phyloP scores from a whole-genome alignment of 345 rosid species.

The Bretschneidera sinensis region DNA sequence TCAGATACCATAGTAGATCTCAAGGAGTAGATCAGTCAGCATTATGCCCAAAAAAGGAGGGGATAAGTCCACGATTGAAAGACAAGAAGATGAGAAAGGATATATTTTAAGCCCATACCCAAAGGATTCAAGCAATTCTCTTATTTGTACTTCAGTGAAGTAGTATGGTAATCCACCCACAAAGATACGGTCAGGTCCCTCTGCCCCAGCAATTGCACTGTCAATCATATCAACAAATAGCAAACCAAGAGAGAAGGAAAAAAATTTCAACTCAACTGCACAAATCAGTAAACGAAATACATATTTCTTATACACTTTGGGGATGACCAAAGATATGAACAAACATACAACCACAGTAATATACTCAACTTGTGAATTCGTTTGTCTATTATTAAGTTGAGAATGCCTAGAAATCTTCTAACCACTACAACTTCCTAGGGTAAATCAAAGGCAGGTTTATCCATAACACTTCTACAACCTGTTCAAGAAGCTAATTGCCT shows the following conservation, averaged over 20 bases:
- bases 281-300: too few species aligned
- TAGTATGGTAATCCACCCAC: conserved; percentile 38
- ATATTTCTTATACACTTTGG: too few species aligned
- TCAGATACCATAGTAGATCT: too few species aligned
- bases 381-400: background rate
- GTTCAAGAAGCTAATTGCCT: too few species aligned
- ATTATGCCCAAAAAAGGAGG: background rate
- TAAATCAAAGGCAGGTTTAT: too few species aligned
- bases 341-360: background rate
- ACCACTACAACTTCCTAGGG: too few species aligned
- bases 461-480: too few species aligned
- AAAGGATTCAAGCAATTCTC: conserved; percentile 32
- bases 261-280: too few species aligned
- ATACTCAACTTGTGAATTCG: background rate
- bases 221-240: background rate
- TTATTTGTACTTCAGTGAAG: conserved; percentile 30
- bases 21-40: background rate
- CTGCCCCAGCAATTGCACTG: conserved; percentile 26
- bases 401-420: too few species aligned
- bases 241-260: background rate
- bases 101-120: conserved; percentile 15
- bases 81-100: background rate
- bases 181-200: conserved; percentile 35
- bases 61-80: too few species aligned
- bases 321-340: background rate